Conservation (phyloP, 805 yeast genomes). For the Zygotorulaspora chibaensis region DNA sequence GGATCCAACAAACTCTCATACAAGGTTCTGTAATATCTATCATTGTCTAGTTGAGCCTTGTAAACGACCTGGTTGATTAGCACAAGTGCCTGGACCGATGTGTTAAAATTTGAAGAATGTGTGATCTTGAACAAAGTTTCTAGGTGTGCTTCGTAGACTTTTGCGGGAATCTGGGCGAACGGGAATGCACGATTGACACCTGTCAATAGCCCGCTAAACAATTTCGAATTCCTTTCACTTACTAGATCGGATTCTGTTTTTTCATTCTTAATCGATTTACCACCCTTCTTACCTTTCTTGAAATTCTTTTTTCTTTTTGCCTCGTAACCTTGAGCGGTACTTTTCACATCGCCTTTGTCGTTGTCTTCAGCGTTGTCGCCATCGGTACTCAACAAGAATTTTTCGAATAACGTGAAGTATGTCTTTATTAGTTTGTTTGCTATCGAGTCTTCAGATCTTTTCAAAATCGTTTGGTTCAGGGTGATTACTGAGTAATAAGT, state of each 20-base stretch:
- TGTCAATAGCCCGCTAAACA: constrained; percentile 86
- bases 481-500: constrained; percentile 85
- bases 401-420: constrained; percentile 83
- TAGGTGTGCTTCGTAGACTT: constrained; percentile 68
- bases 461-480: constrained; percentile 86
- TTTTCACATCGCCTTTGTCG: constrained; percentile 35
- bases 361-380: constrained; percentile 40
- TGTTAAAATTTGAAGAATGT: constrained; percentile 89
- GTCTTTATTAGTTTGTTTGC: constrained; percentile 82
- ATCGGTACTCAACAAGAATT: constrained; percentile 68
- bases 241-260: constrained; percentile 59
- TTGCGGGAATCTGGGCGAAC: constrained; percentile 69
- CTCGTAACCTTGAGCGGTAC: constrained; percentile 41
- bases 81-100: constrained; percentile 87
- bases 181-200: constrained; percentile 97
- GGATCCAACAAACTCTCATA: constrained; percentile 87
- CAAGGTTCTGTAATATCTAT: constrained; percentile 79
- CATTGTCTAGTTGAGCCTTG: constrained; percentile 51
- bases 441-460: constrained; percentile 67
- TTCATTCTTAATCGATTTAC: constrained; percentile 62
- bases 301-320: constrained; percentile 68
- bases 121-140: constrained; percentile 85
- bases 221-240: constrained; percentile 77
- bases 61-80: constrained; percentile 76
- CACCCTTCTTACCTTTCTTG: constrained; percentile 86